These are phyloP conservation scores for Stephania japonica DNA, from an alignment of 164 flowering plant species.

Conservation along the genomic window DNA sequence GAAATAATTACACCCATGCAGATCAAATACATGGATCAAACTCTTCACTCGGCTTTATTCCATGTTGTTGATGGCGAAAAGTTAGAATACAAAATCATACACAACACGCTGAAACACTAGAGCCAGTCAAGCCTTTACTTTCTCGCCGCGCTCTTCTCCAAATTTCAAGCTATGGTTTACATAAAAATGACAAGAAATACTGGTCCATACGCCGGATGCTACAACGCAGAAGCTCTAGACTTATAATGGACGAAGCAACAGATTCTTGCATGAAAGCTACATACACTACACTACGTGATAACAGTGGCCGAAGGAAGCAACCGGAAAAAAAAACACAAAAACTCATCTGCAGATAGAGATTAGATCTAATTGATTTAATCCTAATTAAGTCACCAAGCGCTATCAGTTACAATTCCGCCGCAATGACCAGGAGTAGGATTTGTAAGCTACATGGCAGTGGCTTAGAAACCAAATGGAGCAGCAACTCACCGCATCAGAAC, in stretches of 20 bases:
- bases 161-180: too few relatives aligned
- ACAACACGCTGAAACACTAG: too few relatives aligned
- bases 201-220: too few relatives aligned
- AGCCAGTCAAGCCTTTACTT: too few relatives aligned
- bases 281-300: too few relatives aligned
- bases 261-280: background rate
- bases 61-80: too few relatives aligned
- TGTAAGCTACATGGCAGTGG: background rate
- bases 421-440: background rate
- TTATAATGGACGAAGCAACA: background rate
- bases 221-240: background rate
- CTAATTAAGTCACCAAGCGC: background rate
- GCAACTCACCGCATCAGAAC: constrained; percentile 63
- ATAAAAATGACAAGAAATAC: too few relatives aligned
- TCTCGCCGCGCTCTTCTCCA: too few relatives aligned
- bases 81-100: too few relatives aligned
- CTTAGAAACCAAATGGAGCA: background rate
- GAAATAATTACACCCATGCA: too few relatives aligned
- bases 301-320: background rate
- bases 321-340: background rate
- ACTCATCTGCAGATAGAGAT: background rate
- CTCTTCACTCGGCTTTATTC: too few relatives aligned
- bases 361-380: background rate
- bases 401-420: background rate
- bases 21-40: too few relatives aligned